Evolutionary conservation across 768 basidiomycete species (phyloP).

Genomic region (Basidioascus undulatus): DNA sequence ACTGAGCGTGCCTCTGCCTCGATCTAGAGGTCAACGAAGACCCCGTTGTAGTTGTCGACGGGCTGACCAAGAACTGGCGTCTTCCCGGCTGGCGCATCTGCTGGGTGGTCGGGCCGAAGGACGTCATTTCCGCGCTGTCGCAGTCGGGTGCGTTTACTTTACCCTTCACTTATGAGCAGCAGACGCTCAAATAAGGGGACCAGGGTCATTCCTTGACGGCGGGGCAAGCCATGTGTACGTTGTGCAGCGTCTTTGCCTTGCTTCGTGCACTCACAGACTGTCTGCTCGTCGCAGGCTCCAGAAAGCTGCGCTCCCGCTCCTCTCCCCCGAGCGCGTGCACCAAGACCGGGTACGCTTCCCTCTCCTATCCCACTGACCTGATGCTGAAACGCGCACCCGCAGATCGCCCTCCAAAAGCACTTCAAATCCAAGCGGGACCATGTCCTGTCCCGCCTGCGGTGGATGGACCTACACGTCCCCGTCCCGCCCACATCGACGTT

Average conservation of each 20-base stretch:
- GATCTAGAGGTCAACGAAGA: conserved; percentile 56
- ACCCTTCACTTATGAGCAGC: neutral
- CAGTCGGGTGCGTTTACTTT: conserved; percentile 36
- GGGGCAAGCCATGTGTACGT: conserved; percentile 63
- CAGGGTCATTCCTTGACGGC: conserved; percentile 74
- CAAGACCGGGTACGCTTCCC: conserved; percentile 33
- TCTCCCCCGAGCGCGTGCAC: conserved; percentile 35
- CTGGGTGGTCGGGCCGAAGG: conserved; percentile 71
- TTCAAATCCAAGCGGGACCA: conserved; percentile 83
- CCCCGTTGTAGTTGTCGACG: conserved; percentile 29
- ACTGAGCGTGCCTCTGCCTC: too few relatives aligned
- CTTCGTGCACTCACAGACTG: neutral
- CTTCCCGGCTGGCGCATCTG: conserved; percentile 86
- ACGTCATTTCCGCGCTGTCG: conserved; percentile 66
- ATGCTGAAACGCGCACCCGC: neutral
- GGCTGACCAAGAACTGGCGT: conserved; percentile 90
- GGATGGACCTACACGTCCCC: conserved; percentile 50
- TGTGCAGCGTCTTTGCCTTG: neutral
- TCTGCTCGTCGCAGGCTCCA: conserved; percentile 33
- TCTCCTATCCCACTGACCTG: neutral
- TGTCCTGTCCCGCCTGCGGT: conserved; percentile 53
- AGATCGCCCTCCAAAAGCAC: conserved; percentile 64
- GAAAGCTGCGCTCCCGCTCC: conserved; percentile 59
- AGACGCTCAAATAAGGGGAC: neutral
- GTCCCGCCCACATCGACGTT: conserved; percentile 62